Evolutionary conservation across 495 filamentous ascomycete species (phyloP).

Genomic region (Pyrenula aspistea): DNA sequence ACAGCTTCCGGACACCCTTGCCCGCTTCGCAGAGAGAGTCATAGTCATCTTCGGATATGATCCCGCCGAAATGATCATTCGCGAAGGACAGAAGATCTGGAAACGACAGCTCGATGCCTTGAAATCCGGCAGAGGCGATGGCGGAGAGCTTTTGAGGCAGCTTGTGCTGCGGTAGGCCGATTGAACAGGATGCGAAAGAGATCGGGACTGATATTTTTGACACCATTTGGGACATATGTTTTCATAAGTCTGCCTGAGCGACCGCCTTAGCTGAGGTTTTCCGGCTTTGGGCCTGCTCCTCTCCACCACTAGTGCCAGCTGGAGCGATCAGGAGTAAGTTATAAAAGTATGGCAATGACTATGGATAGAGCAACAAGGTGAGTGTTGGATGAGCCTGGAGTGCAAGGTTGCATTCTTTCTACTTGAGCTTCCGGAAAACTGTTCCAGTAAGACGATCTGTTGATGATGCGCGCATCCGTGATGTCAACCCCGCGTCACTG

Average conservation of each 20-base stretch:
- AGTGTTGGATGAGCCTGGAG: too few relatives aligned
- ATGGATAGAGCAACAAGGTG: too few relatives aligned
- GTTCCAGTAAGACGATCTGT: too few relatives aligned
- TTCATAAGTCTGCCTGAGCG: background rate
- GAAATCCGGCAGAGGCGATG: slow-evolving; percentile 54
- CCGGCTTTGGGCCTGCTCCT: background rate
- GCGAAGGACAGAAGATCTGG: slow-evolving; percentile 62
- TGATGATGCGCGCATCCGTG: too few relatives aligned
- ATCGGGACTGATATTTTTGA: slow-evolving; percentile 35
- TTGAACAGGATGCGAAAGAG: slow-evolving; percentile 54
- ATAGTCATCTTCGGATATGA: slow-evolving; percentile 44
- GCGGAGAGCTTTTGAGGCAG: slow-evolving; percentile 55
- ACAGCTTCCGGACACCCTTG: slow-evolving; percentile 37
- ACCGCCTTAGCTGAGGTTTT: background rate
- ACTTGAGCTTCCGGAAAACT: too few relatives aligned
- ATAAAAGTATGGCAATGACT: too few relatives aligned
- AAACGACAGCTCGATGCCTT: slow-evolving; percentile 63
- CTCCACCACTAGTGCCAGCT: too few relatives aligned
- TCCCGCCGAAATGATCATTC: slow-evolving; percentile 29
- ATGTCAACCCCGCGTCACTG: too few relatives aligned
- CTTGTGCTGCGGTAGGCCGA: slow-evolving; percentile 42
- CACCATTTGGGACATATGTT: too few relatives aligned
- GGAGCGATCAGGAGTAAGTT: too few relatives aligned
- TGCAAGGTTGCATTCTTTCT: too few relatives aligned
- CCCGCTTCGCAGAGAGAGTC: slow-evolving; percentile 37